A percentile compares a stretch with the other conserved stretches of the same genome.
Evolutionary conservation across 257 asterid species (phyloP).

Genomic region (Solanum sparsipilum): DNA sequence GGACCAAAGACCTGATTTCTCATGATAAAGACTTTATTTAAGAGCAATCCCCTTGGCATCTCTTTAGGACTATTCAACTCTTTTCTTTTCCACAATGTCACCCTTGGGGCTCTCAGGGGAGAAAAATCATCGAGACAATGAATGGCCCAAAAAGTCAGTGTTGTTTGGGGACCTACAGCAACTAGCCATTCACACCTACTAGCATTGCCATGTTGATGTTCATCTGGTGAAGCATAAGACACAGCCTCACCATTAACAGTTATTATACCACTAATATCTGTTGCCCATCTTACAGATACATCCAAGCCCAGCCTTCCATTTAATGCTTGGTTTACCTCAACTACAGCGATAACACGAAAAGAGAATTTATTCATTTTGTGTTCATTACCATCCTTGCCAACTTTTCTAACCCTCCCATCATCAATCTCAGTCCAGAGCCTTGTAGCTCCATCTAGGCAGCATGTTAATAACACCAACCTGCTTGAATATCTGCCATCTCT

Average conservation of each 20-base stretch:
- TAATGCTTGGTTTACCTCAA: constrained; percentile 70
- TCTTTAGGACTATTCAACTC: constrained; percentile 27
- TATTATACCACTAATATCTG: constrained; percentile 49
- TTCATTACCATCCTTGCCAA: constrained; percentile 55
- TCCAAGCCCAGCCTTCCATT: constrained; percentile 57
- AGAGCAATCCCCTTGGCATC: constrained; percentile 34
- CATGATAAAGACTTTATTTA: constrained; percentile 45
- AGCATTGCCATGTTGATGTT: constrained; percentile 42
- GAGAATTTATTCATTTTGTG: constrained; percentile 34
- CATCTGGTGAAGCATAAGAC: constrained; percentile 37
- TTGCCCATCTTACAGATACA: constrained; percentile 68
- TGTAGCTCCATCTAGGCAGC: constrained; percentile 83
- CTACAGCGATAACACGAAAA: constrained; percentile 64
- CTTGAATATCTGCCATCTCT: constrained; percentile 32
- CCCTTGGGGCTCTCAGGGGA: constrained; percentile 90
- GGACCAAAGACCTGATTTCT: constrained; percentile 67
- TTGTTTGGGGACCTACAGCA: constrained; percentile 64
- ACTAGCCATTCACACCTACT: constrained; percentile 89
- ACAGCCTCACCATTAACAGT: constrained; percentile 29
- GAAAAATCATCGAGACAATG: constrained; percentile 92
- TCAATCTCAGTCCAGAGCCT: constrained; percentile 92
- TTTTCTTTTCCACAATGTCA: constrained; percentile 71
- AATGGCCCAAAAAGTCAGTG: constrained; percentile 63
- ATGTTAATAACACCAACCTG: constrained; percentile 65
- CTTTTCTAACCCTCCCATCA: constrained; percentile 62